Conservation (phyloP, 768 basidiomycete species). For the Amanita subjunquillea region DNA sequence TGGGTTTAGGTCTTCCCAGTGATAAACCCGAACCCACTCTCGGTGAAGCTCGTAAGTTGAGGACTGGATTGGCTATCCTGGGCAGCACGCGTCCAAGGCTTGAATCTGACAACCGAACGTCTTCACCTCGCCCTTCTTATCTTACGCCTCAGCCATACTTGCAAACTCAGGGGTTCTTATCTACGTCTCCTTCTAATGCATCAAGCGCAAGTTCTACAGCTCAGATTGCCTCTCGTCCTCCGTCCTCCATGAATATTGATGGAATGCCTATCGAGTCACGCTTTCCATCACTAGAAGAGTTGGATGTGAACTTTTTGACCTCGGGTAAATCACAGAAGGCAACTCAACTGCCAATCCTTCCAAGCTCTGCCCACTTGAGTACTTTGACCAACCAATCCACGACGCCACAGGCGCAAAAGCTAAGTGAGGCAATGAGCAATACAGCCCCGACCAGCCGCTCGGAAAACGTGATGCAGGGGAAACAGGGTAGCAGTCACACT, state of each 20-base stretch:
- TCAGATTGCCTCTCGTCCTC: constrained; percentile 19
- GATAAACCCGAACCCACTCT: constrained; percentile 52
- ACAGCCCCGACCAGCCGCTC: neutral
- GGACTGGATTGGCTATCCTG: constrained; percentile 59
- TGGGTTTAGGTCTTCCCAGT: constrained; percentile 40
- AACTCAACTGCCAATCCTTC: neutral
- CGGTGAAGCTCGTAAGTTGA: constrained; percentile 62
- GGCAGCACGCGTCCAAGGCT: constrained; percentile 19
- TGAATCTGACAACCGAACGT: constrained; percentile 17
- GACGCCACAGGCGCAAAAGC: neutral
- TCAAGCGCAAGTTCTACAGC: constrained; percentile 21
- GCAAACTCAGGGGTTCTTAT: constrained; percentile 10
- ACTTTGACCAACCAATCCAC: neutral
- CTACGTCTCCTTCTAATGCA: constrained; percentile 18
- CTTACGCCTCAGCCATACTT: constrained; percentile 2
- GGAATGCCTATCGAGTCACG: constrained; percentile 53
- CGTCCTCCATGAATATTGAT: constrained; percentile 17
- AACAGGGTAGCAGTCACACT: constrained; percentile 5
- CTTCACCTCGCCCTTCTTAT: constrained; percentile 21
- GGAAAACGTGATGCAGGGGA: neutral
- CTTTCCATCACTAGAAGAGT: constrained; percentile 82
- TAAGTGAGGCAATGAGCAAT: neutral
- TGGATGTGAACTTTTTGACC: constrained; percentile 45
- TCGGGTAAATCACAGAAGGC: neutral
- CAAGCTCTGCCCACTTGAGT: neutral